Percentiles rank a stretch among this genome's conserved stretches.
These are phyloP conservation scores for Verticillium isaacii DNA, from an alignment of 2,329 filamentous ascomycete species.

Conservation along the genomic window DNA sequence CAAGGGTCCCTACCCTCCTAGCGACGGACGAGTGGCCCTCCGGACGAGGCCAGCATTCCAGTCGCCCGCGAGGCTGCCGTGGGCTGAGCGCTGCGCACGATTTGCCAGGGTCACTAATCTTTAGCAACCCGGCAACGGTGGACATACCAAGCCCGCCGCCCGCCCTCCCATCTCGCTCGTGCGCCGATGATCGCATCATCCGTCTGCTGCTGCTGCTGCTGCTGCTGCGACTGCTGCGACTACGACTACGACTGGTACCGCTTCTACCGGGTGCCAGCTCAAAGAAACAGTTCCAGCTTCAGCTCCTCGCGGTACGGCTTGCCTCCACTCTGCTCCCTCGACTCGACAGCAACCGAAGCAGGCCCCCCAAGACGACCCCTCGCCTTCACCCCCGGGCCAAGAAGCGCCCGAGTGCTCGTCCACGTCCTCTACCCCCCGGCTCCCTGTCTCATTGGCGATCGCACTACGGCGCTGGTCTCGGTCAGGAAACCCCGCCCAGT, in stretches of 20 bases:
- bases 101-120: too few relatives aligned
- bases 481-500: background rate
- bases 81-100: too few relatives aligned
- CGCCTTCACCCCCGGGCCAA: background rate
- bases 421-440: background rate
- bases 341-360: background rate
- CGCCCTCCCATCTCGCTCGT: background rate
- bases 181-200: background rate
- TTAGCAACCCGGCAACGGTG: background rate
- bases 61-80: background rate
- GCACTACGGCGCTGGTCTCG: constrained; percentile 1
- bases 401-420: background rate
- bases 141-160: background rate
- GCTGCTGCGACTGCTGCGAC: too few relatives aligned
- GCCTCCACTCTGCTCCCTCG: too few relatives aligned
- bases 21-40: background rate
- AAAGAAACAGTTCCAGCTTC: too few relatives aligned
- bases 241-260: too few relatives aligned
- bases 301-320: too few relatives aligned
- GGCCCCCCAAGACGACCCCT: background rate
- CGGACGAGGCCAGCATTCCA: background rate
- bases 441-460: constrained; percentile 1
- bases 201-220: too few relatives aligned
- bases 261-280: too few relatives aligned
- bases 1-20: background rate